Conservation (phyloP, 768 basidiomycete genomes). For the Suillus occidentalis region DNA sequence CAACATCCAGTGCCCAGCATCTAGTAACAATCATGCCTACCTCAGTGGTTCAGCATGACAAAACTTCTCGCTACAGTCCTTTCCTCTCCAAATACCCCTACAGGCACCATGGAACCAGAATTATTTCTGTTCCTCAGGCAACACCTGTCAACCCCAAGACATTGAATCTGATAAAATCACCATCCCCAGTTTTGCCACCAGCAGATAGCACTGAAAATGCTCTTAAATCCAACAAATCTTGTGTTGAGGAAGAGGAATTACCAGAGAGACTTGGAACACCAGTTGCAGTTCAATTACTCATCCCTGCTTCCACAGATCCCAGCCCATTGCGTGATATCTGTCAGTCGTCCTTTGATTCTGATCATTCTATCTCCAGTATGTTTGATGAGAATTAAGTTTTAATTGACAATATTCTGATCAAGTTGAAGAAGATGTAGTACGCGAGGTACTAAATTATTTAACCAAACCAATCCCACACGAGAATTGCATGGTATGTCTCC, state of each 20-base stretch:
- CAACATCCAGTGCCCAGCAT: background rate
- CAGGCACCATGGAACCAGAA: background rate
- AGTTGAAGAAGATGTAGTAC: background rate
- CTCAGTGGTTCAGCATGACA: conserved; percentile 21
- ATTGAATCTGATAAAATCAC: background rate
- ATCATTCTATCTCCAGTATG: background rate
- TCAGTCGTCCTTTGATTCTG: background rate
- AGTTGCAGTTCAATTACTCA: background rate
- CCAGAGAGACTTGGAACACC: background rate
- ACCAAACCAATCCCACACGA: background rate
- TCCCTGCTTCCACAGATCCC: background rate
- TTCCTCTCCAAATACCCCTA: conserved; percentile 28
- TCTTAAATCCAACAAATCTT: background rate
- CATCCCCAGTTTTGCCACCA: background rate
- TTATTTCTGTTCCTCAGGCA: background rate
- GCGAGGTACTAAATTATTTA: background rate
- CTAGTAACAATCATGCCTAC: background rate
- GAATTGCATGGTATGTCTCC: background rate
- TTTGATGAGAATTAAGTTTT: background rate
- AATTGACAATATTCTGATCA: background rate
- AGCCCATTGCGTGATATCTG: background rate
- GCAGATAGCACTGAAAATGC: background rate
- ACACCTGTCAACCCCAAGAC: background rate
- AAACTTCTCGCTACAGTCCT: conserved; percentile 12
- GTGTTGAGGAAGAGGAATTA: background rate